Evolutionary conservation across 169 alveolate species (phyloP).

Genomic region (Cryptosporidium muris): DNA sequence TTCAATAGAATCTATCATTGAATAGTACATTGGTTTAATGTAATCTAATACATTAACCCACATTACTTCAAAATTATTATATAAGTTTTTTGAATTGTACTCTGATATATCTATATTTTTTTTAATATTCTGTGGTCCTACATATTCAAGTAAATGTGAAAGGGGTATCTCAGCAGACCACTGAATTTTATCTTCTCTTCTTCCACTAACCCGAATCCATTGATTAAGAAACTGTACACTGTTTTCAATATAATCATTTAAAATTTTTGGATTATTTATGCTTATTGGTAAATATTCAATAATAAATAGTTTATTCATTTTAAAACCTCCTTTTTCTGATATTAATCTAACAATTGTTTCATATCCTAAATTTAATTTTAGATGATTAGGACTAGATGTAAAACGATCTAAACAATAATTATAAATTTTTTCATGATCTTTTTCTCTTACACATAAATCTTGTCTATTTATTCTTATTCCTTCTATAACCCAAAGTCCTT

Average conservation of each 20-base stretch:
- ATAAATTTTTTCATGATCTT: too few relatives aligned
- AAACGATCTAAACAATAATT: too few relatives aligned
- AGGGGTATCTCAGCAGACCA: conserved; percentile 1
- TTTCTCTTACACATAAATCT: too few relatives aligned
- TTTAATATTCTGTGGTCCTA: conserved; percentile 5
- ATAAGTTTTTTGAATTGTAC: neutral
- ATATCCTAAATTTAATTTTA: neutral
- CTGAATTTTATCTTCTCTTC: neutral
- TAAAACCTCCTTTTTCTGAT: conserved; percentile 4
- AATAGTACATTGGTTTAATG: conserved; percentile 33
- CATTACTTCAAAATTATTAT: neutral
- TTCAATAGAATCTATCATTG: conserved; percentile 33
- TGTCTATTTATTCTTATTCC: too few relatives aligned
- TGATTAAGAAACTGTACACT: neutral
- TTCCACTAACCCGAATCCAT: neutral
- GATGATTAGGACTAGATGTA: too few relatives aligned
- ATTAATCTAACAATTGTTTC: neutral
- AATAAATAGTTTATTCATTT: conserved; percentile 24
- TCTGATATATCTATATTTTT: conserved; percentile 1
- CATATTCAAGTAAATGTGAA: conserved; percentile 13
- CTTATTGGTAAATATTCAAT: conserved; percentile 30
- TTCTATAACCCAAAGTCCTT: conserved; percentile 36
- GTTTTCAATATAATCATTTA: too few relatives aligned
- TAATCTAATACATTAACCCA: conserved; percentile 57
- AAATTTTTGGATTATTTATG: neutral